phyloP scores from a whole-genome alignment of 208 protist genomes.

The Acanthamoeba lenticulata region DNA sequence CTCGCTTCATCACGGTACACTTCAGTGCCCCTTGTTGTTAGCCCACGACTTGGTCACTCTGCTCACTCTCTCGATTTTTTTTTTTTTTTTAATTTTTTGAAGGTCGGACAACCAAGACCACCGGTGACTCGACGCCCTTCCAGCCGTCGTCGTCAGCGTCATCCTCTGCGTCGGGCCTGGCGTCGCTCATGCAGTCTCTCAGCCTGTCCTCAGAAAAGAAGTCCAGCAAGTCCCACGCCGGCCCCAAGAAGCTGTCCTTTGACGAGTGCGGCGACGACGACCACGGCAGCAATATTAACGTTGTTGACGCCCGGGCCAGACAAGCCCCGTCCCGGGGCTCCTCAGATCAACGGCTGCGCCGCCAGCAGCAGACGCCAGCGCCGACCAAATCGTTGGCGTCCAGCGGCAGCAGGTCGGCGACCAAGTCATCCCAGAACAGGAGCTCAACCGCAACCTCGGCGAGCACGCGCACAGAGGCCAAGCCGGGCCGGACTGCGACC shows the following conservation, averaged over 20 bases:
- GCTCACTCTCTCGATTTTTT: background rate
- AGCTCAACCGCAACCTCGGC: no score
- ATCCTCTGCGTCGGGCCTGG: background rate
- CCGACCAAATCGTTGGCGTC: no score
- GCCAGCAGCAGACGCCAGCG: no score
- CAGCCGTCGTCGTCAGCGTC: background rate
- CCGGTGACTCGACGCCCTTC: background rate
- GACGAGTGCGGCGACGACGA: background rate
- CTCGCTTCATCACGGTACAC: background rate
- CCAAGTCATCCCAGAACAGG: no score
- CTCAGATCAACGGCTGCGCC: no score
- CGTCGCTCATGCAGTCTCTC: background rate
- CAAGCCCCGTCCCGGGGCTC: background rate
- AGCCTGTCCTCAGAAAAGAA: background rate
- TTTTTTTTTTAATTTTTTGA: background rate
- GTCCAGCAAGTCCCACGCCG: background rate
- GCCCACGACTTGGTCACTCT: background rate
- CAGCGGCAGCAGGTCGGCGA: no score
- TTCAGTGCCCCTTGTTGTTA: background rate
- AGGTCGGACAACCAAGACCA: background rate
- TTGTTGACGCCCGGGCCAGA: background rate
- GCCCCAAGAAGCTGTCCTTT: constrained; percentile 28
- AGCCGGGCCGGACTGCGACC: no score
- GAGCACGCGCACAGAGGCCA: no score
- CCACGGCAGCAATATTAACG: background rate